Evolutionary conservation across 352 stramenopile genomes (phyloP), one percentile per base, ranked within the genome.

Genomic region (Phytophthora lateralis): DNA sequence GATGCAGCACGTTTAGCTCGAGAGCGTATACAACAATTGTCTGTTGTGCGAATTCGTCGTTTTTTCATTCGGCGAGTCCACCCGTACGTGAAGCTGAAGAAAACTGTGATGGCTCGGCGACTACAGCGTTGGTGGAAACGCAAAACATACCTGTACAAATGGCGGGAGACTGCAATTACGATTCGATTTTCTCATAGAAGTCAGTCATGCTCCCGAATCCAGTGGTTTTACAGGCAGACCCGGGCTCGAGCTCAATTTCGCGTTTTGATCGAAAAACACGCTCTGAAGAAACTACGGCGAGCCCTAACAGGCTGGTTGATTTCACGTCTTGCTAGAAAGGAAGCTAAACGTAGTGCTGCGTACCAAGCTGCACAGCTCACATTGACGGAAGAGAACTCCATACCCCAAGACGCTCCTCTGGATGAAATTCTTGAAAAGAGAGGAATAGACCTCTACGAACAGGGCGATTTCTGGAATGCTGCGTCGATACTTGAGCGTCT

Each of bases 391-490:
- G n/a, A 39, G 1, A 51, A 47, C 14, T 0, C 6, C n/a, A 41
- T 74, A 24, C 30, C 21, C 3, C 44, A 59, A n/a, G 51, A 79
- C 29, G 71, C 67, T 11, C 20, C 56, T 2, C 8, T 86, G 10
- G 37, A 60, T 11, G 55, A 65, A 50, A 74, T 91, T 20, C 29
- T 91, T 32, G 39, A 57, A 24, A 55, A 60, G 0, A 14, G 87
- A 12, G 84, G 84, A 1, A 55, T 85, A 42, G 51, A 54, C 0
- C 61, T 87, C 1, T 89, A 81, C 56, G 45, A 55, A 6, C 27
- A 44, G 1, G 68, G 76, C 0, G 76, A 90, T 51, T 89, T 87
- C 27, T 89, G 76, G 81, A 81, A 82, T 49, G 76, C 78, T 11
- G 76, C 84, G 1, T 68, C 59, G 0, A 53, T 89, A 15, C 55